Evolutionary conservation across 305 asterid genomes (phyloP).

Genomic region (Withania somnifera): DNA sequence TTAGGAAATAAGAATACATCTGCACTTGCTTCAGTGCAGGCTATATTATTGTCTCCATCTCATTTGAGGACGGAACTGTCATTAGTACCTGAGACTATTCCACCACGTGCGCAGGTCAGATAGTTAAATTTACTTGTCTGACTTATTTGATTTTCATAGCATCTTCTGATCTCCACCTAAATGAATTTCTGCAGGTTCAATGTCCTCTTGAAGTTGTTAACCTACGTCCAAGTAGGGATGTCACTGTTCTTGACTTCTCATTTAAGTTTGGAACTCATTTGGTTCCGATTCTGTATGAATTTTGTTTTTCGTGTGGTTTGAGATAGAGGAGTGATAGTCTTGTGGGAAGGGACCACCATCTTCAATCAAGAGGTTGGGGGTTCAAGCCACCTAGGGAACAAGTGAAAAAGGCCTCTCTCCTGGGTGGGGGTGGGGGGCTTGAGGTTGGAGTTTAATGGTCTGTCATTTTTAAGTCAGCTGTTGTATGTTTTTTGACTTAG

Average conservation of each 20-base stretch:
- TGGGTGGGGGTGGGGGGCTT: neutral
- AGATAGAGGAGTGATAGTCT: neutral
- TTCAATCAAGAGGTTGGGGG: neutral
- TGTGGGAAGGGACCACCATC: neutral
- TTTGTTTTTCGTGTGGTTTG: neutral
- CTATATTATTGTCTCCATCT: constrained; percentile 65
- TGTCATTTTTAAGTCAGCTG: neutral
- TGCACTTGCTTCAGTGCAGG: constrained; percentile 70
- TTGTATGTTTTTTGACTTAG: neutral
- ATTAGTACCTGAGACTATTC: constrained; percentile 84
- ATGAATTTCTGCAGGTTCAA: constrained; percentile 48
- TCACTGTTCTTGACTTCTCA: constrained; percentile 82
- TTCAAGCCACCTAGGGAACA: neutral
- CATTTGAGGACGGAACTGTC: constrained; percentile 75
- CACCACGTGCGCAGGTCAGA: constrained; percentile 92
- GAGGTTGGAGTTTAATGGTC: neutral
- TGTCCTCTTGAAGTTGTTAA: constrained; percentile 88
- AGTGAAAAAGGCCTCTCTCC: neutral
- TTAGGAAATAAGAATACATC: constrained; percentile 82
- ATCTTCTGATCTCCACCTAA: neutral
- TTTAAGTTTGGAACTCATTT: constrained; percentile 58
- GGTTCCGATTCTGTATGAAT: constrained; percentile 29
- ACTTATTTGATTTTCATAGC: neutral
- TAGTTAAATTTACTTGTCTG: constrained; percentile 1
- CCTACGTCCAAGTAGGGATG: constrained; percentile 83